Base-by-base conservation (phyloP, 2,329 filamentous ascomycete genomes). In the Venturia oleaginea region DNA sequence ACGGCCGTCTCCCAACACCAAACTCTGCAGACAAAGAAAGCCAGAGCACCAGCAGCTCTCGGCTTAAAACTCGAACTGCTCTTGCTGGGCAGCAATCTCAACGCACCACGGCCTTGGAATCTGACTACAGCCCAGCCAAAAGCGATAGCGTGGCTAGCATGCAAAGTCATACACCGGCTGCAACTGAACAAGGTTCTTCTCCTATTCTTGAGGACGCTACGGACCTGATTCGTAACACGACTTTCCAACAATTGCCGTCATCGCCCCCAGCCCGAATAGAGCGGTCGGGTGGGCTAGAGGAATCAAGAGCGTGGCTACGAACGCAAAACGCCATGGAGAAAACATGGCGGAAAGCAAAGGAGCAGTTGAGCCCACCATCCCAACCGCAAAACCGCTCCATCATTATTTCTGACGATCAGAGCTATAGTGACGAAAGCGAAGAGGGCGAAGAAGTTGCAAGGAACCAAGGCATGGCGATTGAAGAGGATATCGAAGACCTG, bases 401-500 rank as follows among this genome's bases (percentile, higher is more conserved):
- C n/a, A 51, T 32, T 17, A 61, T 64, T 54, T 55, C 66, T 27
- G 48, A 48, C 37, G 65, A 65, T 48, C 15, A 37, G 27, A 48
- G 48, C 15, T 55, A n/a, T 40, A 46, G 43, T 27, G 57, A 62
- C 46, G 34, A 63, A 34, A 19, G 22, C 40, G 43, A 61, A 48
- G 30, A 32, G 24, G 54, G 59, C 15, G 46, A 62, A 13, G 37
- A 59, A 42, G 17, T 17, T 11, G 11, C 34, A 22, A 57, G 34
- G 15, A 30, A 32, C 7, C n/a, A 34, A 13, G n/a, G 17, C 5
- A 34, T 24, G 22, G 27, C 5, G 17, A 22, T 34, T 17, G 59
- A 59, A 54, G 32, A 22, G 46, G 59, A 66, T 22, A 59, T 43
- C 8, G 72, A 71, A 22, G 79, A 81, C 63, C 74, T 81, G 27